phyloP scores from a whole-genome alignment of 2,329 filamentous ascomycete genomes.

The Aspergillus tanneri region DNA sequence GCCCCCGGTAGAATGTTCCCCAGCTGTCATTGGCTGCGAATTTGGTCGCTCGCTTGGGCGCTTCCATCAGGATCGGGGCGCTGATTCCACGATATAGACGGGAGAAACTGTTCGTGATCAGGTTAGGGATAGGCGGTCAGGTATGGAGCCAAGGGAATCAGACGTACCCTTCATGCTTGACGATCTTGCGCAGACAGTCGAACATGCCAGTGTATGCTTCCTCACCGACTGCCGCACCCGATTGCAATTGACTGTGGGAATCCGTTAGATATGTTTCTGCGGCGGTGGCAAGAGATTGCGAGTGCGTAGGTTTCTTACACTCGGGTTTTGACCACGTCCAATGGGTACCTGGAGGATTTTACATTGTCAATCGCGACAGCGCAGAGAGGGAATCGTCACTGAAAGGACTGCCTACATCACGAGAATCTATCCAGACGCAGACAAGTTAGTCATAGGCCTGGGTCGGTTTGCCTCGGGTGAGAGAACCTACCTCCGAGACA shows the following conservation, averaged over 20 bases:
- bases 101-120: constrained; percentile 62
- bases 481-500: constrained; percentile 80
- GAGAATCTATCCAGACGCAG: constrained; percentile 62
- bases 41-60: constrained; percentile 93
- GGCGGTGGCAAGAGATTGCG: constrained; percentile 8
- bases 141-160: not conserved
- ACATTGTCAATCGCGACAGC: not conserved
- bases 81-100: constrained; percentile 93
- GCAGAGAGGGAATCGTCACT: not conserved
- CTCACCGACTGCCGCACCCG: constrained; percentile 67
- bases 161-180: constrained; percentile 85
- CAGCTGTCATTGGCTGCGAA: constrained; percentile 99
- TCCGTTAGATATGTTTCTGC: constrained; percentile 1
- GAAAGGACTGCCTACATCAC: constrained; percentile 66
- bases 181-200: constrained; percentile 96
- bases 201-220: constrained; percentile 96
- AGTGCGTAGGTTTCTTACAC: constrained; percentile 63
- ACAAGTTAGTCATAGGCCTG: not conserved
- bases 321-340: constrained; percentile 98
- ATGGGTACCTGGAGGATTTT: constrained; percentile 72
- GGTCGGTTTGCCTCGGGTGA: too few species aligned
- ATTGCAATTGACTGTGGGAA: constrained; percentile 73
- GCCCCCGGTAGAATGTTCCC: constrained; percentile 87
- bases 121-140: not conserved
- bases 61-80: constrained; percentile 97